phyloP scores from a whole-genome alignment of 495 filamentous ascomycete species.

The Penicillium daleae region DNA sequence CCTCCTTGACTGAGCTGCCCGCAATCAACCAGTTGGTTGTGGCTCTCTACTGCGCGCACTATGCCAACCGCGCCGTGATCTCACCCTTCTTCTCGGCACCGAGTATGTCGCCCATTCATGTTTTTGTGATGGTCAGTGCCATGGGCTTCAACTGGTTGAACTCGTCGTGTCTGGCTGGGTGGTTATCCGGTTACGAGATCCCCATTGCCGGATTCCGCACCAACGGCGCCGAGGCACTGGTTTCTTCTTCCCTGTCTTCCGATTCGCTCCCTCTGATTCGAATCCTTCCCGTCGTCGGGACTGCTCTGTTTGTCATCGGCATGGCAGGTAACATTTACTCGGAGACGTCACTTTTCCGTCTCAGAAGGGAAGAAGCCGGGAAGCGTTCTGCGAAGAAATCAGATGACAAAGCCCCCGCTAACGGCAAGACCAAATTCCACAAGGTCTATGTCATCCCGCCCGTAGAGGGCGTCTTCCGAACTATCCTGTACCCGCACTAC shows the following conservation, averaged over 20 bases:
- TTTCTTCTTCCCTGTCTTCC: constrained; percentile 5
- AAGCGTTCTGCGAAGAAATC: constrained; percentile 48
- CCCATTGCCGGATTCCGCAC: constrained; percentile 25
- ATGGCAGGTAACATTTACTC: constrained; percentile 80
- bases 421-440: constrained; percentile 44
- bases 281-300: constrained; percentile 44
- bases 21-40: constrained; percentile 39
- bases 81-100: constrained; percentile 79
- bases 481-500: constrained; percentile 90
- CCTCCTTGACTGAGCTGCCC: constrained; percentile 28
- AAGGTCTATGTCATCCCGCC: constrained; percentile 94
- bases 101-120: constrained; percentile 86
- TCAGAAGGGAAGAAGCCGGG: constrained; percentile 60
- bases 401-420: constrained; percentile 32
- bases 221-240: constrained; percentile 11
- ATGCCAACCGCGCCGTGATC: constrained; percentile 83
- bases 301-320: constrained; percentile 66
- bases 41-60: constrained; percentile 66
- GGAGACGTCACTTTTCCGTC: constrained; percentile 58
- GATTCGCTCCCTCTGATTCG: neutral
- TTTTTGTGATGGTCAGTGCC: constrained; percentile 61
- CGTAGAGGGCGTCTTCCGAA: constrained; percentile 76
- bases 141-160: constrained; percentile 79
- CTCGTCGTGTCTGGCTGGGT: constrained; percentile 73
- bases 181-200: constrained; percentile 63